Evolutionary conservation across 1,284 basidiomycete genomes (phyloP).

Genomic region (Cryptococcus amylolentus): DNA sequence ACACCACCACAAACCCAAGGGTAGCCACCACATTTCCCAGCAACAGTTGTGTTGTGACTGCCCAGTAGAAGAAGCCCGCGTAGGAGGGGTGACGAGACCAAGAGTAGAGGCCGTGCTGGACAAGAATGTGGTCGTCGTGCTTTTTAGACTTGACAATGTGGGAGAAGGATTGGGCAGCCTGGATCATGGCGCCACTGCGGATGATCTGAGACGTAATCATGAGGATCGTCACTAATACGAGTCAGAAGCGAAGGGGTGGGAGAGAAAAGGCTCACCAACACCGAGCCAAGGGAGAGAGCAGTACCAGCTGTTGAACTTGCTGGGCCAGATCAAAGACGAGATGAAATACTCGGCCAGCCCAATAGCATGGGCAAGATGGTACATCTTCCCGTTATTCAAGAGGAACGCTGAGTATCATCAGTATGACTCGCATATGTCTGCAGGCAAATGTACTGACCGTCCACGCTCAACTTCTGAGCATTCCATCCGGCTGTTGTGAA

Average conservation of each 20-base stretch:
- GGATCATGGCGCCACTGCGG: constrained; percentile 90
- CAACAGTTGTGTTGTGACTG: constrained; percentile 87
- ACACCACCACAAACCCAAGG: constrained; percentile 52
- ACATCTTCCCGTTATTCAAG: constrained; percentile 81
- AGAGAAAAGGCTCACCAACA: constrained; percentile 6
- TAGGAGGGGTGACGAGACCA: constrained; percentile 95
- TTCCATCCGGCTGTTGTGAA: constrained; percentile 96
- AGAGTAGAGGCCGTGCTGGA: constrained; percentile 84
- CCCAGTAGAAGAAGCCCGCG: constrained; percentile 97
- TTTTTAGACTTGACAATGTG: constrained; percentile 74
- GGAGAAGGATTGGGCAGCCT: constrained; percentile 88
- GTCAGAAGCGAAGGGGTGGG: neutral
- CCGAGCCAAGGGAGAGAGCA: constrained; percentile 5
- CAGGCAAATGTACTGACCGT: constrained; percentile 63
- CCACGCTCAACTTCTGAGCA: constrained; percentile 81
- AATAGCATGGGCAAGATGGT: constrained; percentile 77
- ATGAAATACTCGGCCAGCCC: constrained; percentile 79
- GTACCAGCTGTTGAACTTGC: constrained; percentile 25
- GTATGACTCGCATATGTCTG: neutral
- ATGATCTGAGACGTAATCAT: constrained; percentile 70
- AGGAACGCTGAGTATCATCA: constrained; percentile 68
- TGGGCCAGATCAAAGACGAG: constrained; percentile 60
- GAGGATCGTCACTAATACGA: constrained; percentile 38
- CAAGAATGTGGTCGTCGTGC: constrained; percentile 68
- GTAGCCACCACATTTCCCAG: constrained; percentile 76